A percentile compares a stretch with the other conserved stretches of the same genome.
Conservation (phyloP, 495 filamentous ascomycete species). For the Stereocaulon alpinum region DNA sequence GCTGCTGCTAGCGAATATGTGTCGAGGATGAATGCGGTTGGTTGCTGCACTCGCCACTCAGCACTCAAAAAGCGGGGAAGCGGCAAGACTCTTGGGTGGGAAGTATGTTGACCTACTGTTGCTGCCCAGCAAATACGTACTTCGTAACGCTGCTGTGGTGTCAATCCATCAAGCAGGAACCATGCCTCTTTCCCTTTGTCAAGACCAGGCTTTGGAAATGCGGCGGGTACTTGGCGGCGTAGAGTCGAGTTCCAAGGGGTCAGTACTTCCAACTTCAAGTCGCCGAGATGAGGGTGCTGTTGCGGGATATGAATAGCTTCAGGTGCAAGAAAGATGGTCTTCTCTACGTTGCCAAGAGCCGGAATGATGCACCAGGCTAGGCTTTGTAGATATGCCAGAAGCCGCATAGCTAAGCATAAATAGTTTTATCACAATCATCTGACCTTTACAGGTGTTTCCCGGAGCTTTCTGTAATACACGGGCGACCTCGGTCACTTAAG, state of each 20-base stretch:
- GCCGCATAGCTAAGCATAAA: constrained; percentile 11
- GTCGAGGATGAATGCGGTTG: constrained; percentile 65
- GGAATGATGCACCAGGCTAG: constrained; percentile 24
- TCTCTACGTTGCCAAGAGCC: constrained; percentile 68
- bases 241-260: constrained; percentile 45
- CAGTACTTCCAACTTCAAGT: constrained; percentile 55
- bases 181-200: constrained; percentile 61
- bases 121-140: constrained; percentile 90
- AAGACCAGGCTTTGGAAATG: constrained; percentile 48
- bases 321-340: constrained; percentile 78
- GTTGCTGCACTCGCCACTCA: constrained; percentile 51
- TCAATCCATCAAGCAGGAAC: constrained; percentile 72
- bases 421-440: not conserved
- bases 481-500: not conserved
- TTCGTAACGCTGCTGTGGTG: constrained; percentile 71
- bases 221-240: constrained; percentile 50
- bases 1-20: constrained; percentile 49
- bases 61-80: not conserved
- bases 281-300: constrained; percentile 47
- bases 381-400: constrained; percentile 4
- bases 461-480: not conserved
- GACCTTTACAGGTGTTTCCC: not conserved
- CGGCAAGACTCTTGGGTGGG: not conserved
- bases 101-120: constrained; percentile 48
- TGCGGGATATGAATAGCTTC: constrained; percentile 39